These are phyloP conservation scores for Aspergillus niger DNA, from an alignment of 2,329 filamentous ascomycete species.

Conservation along the genomic window DNA sequence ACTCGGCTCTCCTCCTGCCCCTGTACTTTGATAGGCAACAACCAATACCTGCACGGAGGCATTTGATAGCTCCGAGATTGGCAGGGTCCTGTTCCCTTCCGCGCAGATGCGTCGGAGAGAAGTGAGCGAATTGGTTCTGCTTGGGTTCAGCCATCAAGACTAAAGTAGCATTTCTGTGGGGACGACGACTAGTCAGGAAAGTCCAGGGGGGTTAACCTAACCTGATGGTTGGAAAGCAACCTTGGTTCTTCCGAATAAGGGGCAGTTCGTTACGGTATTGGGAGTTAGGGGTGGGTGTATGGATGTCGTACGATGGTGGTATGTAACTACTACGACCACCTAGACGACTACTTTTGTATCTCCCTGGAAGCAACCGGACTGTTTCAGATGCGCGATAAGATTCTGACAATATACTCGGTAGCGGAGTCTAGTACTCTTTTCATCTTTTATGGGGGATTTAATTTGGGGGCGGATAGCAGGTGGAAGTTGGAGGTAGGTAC, in stretches of 20 bases:
- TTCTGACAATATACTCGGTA: background rate
- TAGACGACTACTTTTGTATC: too few relatives aligned
- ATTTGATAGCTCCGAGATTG: conserved; percentile 3
- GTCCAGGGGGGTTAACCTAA: too few relatives aligned
- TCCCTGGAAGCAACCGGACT: background rate
- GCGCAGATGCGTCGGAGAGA: background rate
- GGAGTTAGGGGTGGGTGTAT: background rate
- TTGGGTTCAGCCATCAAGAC: background rate
- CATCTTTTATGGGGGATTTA: background rate
- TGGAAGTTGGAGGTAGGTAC: background rate
- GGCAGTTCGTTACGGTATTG: background rate
- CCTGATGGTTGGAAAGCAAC: background rate
- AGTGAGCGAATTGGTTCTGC: background rate
- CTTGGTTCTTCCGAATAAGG: background rate
- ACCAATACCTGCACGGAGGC: background rate
- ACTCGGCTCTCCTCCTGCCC: background rate
- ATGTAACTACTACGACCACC: too few relatives aligned
- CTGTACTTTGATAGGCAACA: background rate
- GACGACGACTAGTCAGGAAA: background rate
- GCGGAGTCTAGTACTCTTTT: background rate
- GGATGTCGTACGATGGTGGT: background rate
- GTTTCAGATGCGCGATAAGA: background rate
- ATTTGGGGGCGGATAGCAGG: background rate
- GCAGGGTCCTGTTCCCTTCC: background rate
- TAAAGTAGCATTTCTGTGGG: background rate